Evolutionary conservation across 768 basidiomycete species (phyloP).

Genomic region (Lepiota venenata): DNA sequence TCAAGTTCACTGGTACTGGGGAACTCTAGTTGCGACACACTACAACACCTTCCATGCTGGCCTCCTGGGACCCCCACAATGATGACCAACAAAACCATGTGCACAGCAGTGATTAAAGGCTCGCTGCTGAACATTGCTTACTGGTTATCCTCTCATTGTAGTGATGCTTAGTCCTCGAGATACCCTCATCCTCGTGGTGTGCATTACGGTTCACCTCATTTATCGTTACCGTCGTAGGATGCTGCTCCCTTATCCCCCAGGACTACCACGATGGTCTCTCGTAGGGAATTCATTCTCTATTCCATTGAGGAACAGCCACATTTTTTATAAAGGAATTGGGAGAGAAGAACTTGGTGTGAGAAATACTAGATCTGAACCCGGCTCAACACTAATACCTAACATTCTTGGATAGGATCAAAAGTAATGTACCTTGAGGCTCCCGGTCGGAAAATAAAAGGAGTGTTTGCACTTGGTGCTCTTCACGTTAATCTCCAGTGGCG

Average conservation of each 20-base stretch:
- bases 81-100: not conserved
- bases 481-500: too few species aligned
- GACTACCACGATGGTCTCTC: constrained; percentile 8
- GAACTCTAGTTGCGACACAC: too few species aligned
- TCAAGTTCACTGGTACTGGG: too few species aligned
- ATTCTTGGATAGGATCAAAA: not conserved
- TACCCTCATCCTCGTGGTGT: too few species aligned
- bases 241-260: constrained; percentile 5
- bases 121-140: not conserved
- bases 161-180: not conserved
- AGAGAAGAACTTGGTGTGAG: constrained; percentile 10
- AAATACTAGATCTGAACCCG: not conserved
- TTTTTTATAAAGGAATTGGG: too few species aligned
- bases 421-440: not conserved
- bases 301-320: constrained; percentile 6
- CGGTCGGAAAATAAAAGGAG: constrained; percentile 4
- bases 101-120: not conserved
- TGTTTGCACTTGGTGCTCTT: too few species aligned
- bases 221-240: not conserved
- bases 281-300: constrained; percentile 14
- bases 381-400: not conserved
- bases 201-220: too few species aligned
- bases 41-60: too few species aligned
- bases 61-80: too few species aligned
- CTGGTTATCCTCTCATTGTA: not conserved